phyloP scores from a whole-genome alignment of 306 rosid genomes.

The Cucumis melo region DNA sequence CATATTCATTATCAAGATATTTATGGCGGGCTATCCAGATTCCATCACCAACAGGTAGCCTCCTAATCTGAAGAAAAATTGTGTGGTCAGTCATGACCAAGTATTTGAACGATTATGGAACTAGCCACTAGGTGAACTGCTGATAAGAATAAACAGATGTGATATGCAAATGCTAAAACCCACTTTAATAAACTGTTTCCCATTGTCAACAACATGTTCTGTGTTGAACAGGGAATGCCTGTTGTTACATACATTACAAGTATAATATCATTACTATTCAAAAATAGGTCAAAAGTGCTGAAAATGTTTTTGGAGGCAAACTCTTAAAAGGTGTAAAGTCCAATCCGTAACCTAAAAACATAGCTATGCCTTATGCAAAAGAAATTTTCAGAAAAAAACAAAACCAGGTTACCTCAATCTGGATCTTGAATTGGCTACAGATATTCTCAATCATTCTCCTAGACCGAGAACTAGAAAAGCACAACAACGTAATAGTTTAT shows the following conservation, averaged over 20 bases:
- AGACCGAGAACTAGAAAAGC: slow-evolving; percentile 55
- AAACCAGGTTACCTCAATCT: slow-evolving; percentile 38
- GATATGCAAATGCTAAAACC: not conserved
- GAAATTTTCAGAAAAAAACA: not conserved
- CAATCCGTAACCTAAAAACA: not conserved
- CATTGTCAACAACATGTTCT: not conserved
- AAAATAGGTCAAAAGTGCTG: not conserved
- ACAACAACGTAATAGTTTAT: not conserved
- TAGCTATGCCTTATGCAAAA: not conserved
- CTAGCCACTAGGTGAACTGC: not conserved
- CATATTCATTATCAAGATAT: slow-evolving; percentile 54
- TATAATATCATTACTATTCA: not conserved
- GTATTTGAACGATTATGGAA: not conserved
- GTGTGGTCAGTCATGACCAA: slow-evolving; percentile 1
- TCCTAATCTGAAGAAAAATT: slow-evolving; percentile 49
- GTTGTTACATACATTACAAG: not conserved
- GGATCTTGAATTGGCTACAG: slow-evolving; percentile 48
- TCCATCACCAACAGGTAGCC: slow-evolving; percentile 91
- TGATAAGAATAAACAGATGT: not conserved
- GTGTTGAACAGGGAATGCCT: not conserved
- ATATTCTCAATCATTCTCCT: slow-evolving; percentile 62
- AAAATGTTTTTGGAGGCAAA: not conserved
- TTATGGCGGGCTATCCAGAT: slow-evolving; percentile 93
- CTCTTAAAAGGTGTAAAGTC: not conserved
- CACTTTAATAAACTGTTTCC: not conserved